Conservation (phyloP, 148 eudicot species). For the Hydrangea macrophylla region DNA sequence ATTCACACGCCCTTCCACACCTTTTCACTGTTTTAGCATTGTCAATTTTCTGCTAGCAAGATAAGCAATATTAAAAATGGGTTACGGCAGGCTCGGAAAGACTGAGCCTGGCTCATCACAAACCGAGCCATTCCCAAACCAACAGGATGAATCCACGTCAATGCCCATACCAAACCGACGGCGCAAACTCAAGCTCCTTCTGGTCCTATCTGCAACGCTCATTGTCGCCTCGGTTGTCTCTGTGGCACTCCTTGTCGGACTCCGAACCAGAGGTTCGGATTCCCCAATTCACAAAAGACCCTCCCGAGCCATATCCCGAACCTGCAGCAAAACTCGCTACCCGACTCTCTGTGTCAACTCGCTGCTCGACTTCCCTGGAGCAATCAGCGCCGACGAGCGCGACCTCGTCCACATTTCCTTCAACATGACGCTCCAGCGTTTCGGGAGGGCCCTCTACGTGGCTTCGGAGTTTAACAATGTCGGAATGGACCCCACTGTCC, state of each 20-base stretch:
- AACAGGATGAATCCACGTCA: conserved; percentile 1
- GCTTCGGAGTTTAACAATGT: conserved; percentile 47
- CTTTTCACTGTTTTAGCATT: not conserved
- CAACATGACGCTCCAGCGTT: conserved; percentile 53
- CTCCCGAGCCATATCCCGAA: conserved; percentile 31
- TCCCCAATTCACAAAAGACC: conserved; percentile 24
- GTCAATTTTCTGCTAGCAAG: no score
- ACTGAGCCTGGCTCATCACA: conserved; percentile 3
- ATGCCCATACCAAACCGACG: not conserved
- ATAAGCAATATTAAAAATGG: no score
- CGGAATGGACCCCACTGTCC: conserved; percentile 40
- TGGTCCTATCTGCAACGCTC: conserved; percentile 26
- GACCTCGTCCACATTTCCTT: conserved; percentile 78
- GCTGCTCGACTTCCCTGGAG: conserved; percentile 57
- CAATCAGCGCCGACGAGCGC: conserved; percentile 28
- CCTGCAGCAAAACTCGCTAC: conserved; percentile 50
- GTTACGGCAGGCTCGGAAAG: conserved; percentile 19
- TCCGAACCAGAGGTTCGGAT: conserved; percentile 14
- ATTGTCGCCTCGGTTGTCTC: conserved; percentile 33
- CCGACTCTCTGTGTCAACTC: conserved; percentile 47
- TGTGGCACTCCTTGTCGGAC: conserved; percentile 16
- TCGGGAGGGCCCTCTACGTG: conserved; percentile 42
- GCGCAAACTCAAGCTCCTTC: conserved; percentile 1
- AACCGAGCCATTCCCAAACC: conserved; percentile 2
- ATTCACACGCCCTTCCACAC: no score